Evolutionary conservation across 2,329 filamentous ascomycete species (phyloP).

Genomic region (Colletotrichum tofieldiae): DNA sequence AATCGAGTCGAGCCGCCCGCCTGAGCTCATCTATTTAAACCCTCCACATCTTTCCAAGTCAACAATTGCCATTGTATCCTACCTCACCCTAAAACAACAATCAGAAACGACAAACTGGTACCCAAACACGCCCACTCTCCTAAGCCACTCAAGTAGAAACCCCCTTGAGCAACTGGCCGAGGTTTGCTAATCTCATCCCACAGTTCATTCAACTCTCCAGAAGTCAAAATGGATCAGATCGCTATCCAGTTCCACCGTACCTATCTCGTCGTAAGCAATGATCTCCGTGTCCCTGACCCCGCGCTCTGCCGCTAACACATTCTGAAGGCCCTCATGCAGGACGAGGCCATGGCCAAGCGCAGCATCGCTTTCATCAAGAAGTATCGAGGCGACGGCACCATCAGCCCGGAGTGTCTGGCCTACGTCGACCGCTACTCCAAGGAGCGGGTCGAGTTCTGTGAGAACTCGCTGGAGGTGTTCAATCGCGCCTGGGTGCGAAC

Average conservation of each 20-base stretch:
- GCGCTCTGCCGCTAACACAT: neutral
- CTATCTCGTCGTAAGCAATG: neutral
- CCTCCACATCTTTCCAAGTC: neutral
- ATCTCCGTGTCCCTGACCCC: no score
- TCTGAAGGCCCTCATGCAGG: neutral
- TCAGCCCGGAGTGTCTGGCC: neutral
- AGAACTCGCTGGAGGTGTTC: neutral
- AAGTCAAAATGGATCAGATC: neutral
- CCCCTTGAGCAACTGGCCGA: neutral
- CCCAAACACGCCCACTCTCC: neutral
- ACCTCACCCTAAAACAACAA: neutral
- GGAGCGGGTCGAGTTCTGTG: neutral
- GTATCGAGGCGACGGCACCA: neutral
- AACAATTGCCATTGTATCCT: neutral
- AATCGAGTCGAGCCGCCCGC: neutral
- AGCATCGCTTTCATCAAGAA: neutral
- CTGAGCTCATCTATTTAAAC: neutral
- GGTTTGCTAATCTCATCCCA: neutral
- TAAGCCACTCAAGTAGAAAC: neutral
- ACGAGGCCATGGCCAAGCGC: neutral
- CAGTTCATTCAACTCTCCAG: neutral
- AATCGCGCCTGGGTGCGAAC: neutral
- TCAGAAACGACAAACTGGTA: no score
- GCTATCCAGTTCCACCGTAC: neutral
- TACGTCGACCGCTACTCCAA: neutral